A percentile compares a stretch with the other conserved stretches of the same genome.
Conservation (phyloP, 768 basidiomycete species). For the Pulveroboletus sp. region DNA sequence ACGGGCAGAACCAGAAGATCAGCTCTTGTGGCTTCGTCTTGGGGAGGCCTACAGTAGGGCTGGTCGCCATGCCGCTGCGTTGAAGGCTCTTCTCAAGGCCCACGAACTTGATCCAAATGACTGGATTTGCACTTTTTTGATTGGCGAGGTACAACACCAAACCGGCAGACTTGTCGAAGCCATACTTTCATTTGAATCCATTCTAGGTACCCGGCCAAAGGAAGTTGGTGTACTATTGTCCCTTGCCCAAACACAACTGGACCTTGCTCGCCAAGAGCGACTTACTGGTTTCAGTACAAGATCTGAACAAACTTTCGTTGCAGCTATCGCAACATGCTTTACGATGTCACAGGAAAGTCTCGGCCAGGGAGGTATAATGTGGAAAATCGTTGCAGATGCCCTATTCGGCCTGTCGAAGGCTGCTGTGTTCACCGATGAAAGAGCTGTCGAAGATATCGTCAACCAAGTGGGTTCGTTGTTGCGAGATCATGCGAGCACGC, state of each 20-base stretch:
- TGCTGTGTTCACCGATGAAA: conserved; percentile 47
- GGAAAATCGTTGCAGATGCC: conserved; percentile 85
- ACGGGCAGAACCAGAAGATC: conserved; percentile 73
- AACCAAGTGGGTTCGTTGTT: conserved; percentile 37
- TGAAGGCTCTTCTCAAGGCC: conserved; percentile 82
- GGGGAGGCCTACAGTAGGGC: conserved; percentile 90
- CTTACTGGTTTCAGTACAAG: conserved; percentile 70
- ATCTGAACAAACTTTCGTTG: conserved; percentile 69
- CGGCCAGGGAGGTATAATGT: conserved; percentile 69
- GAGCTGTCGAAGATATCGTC: conserved; percentile 34
- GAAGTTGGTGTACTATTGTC: conserved; percentile 74
- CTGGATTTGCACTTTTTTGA: conserved; percentile 83
- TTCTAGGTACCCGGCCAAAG: conserved; percentile 53
- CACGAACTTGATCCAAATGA: conserved; percentile 69
- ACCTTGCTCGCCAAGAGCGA: conserved; percentile 64
- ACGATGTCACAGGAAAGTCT: conserved; percentile 46
- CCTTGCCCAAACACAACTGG: conserved; percentile 68
- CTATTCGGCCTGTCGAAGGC: conserved; percentile 61
- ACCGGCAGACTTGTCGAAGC: conserved; percentile 77
- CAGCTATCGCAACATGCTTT: conserved; percentile 53
- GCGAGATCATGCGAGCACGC: conserved; percentile 38
- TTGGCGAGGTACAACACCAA: conserved; percentile 80
- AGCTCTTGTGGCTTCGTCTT: conserved; percentile 82
- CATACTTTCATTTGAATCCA: conserved; percentile 56
- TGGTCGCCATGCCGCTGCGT: conserved; percentile 83